phyloP scores from a whole-genome alignment of 2,329 filamentous ascomycete species.

The Hypoxylon sp. region DNA sequence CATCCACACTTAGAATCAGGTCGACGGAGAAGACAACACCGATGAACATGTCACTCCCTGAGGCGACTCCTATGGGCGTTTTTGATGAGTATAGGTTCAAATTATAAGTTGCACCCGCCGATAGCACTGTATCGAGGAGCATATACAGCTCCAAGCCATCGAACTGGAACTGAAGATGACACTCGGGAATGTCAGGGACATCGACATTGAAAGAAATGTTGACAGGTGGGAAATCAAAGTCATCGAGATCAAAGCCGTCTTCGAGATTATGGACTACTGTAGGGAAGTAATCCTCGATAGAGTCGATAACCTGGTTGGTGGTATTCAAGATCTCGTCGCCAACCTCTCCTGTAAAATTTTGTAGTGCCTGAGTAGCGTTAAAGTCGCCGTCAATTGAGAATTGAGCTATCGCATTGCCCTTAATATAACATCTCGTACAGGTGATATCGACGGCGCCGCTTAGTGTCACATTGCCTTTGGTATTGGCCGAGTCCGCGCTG shows the following conservation, averaged over 20 bases:
- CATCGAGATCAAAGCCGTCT: constrained; percentile 43
- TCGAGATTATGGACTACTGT: constrained; percentile 39
- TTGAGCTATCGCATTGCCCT: constrained; percentile 54
- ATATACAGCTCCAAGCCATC: constrained; percentile 63
- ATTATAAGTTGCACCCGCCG: constrained; percentile 54
- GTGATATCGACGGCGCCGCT: constrained; percentile 51
- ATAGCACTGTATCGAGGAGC: constrained; percentile 54
- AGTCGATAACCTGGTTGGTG: constrained; percentile 42
- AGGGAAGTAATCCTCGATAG: constrained; percentile 38
- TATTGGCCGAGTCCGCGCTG: constrained; percentile 17
- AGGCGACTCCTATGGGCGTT: constrained; percentile 52
- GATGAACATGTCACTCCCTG: constrained; percentile 52
- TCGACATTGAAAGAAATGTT: constrained; percentile 56
- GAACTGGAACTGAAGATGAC: constrained; percentile 56
- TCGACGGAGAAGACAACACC: constrained; percentile 61
- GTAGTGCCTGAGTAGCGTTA: constrained; percentile 48
- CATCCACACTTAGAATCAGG: constrained; percentile 58
- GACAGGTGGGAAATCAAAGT: constrained; percentile 49
- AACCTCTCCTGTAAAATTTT: constrained; percentile 48
- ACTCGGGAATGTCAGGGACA: constrained; percentile 54
- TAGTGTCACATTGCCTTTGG: constrained; percentile 34
- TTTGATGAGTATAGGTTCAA: constrained; percentile 59
- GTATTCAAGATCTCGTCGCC: constrained; percentile 47
- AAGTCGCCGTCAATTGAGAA: constrained; percentile 54
- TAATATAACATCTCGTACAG: constrained; percentile 61